Base-by-base conservation (phyloP, 441 rosid species). In the Pelargonium citronellum region DNA sequence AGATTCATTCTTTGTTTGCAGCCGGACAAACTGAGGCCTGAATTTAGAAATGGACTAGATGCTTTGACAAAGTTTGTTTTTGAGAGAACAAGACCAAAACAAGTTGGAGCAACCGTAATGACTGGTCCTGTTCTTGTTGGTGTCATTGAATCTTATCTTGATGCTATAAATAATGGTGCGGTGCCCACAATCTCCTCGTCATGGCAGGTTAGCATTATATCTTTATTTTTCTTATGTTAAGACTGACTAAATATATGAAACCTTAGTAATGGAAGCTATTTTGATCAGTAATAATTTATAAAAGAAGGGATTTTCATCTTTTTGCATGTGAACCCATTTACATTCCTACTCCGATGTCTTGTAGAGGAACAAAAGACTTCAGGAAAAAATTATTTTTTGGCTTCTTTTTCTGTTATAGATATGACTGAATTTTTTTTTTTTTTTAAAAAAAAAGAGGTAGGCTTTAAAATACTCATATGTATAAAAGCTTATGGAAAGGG, bases 61-160 rank as follows among this genome's bases (percentile, higher is more conserved):
- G 96, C 97, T 64, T 79, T 92, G 73, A 92, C 98, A 65, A 95
- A 79, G 78, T 92, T 95, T 80, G 97, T 95, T 74, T 95, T 92
- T 79, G 97, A 92, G 95, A 89, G 91, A 82, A 92, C 98, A 47
- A 88, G 98, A 80, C 98, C 97, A 53, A 95, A 95, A 87, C 99
- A 92, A 79, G 76, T 92, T 10, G 99, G 94, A 71, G 89, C 95
- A 74, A 91, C 98, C 43, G 71, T 87, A 69, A 78, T 95, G 95
- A 95, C 97, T 0, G 99, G 99, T 43, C 98, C 99, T 12, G 75
- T 95, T 76, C 97, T 95, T 79, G 87, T 92, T 55, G 99, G 97
- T 73, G 79, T 95, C 55, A 91, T 86, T 1, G 85, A 91, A 82
- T 89, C 98, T 69, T 95, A 95, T 72, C 82, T 95, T 74, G 95